phyloP scores from a whole-genome alignment of 2,329 filamentous ascomycete genomes.

The Phyllosticta citribraziliensis region DNA sequence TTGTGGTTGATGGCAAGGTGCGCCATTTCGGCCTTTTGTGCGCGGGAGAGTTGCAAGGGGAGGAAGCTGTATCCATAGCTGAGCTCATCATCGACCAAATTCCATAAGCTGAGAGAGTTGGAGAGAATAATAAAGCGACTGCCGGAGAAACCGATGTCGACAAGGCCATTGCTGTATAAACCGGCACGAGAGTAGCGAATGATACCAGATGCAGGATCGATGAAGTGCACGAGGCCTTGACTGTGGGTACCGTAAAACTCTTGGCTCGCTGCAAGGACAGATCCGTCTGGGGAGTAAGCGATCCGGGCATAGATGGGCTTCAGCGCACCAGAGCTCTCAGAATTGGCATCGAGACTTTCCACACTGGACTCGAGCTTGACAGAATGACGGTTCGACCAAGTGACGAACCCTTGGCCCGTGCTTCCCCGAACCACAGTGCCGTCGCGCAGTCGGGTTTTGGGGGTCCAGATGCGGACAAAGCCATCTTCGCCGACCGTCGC shows the following conservation, averaged over 20 bases:
- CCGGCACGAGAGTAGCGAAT: conserved; percentile 59
- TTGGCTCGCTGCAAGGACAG: conserved; percentile 24
- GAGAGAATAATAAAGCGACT: conserved; percentile 68
- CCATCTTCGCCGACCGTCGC: conserved; percentile 79
- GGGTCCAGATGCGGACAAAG: conserved; percentile 70
- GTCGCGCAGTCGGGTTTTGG: conserved; percentile 57
- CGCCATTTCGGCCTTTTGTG: conserved; percentile 30
- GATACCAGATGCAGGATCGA: conserved; percentile 61
- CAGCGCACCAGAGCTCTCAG: conserved; percentile 21
- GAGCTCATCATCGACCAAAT: conserved; percentile 70
- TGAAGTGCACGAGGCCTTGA: conserved; percentile 59
- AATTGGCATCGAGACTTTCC: conserved; percentile 18
- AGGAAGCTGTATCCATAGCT: conserved; percentile 55
- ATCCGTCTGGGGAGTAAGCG: conserved; percentile 52
- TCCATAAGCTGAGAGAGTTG: conserved; percentile 65
- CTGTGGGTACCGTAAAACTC: conserved; percentile 31
- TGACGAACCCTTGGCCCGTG: conserved; percentile 45
- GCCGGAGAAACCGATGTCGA: conserved; percentile 61
- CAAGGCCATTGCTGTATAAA: conserved; percentile 55
- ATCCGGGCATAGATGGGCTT: conserved; percentile 51
- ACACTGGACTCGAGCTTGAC: conserved; percentile 34
- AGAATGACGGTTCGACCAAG: conserved; percentile 62
- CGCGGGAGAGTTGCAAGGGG: conserved; percentile 27
- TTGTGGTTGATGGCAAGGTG: conserved; percentile 63
- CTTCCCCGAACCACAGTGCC: conserved; percentile 54